Base-by-base conservation (phyloP, 1,139 yeast genomes). In the Debaryomyces udenii region DNA sequence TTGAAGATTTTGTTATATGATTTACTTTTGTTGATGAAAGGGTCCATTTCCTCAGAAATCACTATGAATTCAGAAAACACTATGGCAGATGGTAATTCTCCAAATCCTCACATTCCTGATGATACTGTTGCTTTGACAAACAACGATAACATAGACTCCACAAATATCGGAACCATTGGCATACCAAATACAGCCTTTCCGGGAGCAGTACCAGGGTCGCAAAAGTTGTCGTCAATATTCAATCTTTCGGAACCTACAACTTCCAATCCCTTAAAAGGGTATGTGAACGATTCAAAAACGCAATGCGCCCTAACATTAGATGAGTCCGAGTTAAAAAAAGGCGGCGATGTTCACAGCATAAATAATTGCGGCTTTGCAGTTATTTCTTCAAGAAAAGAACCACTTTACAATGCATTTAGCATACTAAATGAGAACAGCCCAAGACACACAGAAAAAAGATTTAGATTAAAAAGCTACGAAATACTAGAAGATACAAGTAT, bases 401-500 rank as follows among this genome's bases (percentile, higher is more conserved):
- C 56, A n/a, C 50, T 58, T 14, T 37, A 55, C 24, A 54, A 53
- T 39, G 57, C 64, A 7, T 56, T 64, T 37, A 61, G 59, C 2
- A 43, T 59, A 7, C 43, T 58, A 29, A 44, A 37, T n/a, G 37
- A 13, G 27, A 28, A 24, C 13, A 37, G 33, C 6, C 43, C 15
- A 35, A 35, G 10, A 17, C 29, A 7, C n/a, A 35, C 22, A 35
- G 44, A n/a, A 42, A 45, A 38, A 41, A 42, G 11, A 11, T 70
- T 70, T 45, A 55, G 58, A 35, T 52, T 72, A 32, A 62, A 64
- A 32, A 71, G 77, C 42, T 85, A 82, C 61, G 93, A 86, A 52
- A 62, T 86, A 41, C 68, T 87, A 39, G 94, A 86, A 55, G 91
- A 85, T 48, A 71, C 86, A 1, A 76, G 78, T 46, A 70, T 78